Conservation (phyloP, 495 filamentous ascomycete species). For the Choiromyces venosus region DNA sequence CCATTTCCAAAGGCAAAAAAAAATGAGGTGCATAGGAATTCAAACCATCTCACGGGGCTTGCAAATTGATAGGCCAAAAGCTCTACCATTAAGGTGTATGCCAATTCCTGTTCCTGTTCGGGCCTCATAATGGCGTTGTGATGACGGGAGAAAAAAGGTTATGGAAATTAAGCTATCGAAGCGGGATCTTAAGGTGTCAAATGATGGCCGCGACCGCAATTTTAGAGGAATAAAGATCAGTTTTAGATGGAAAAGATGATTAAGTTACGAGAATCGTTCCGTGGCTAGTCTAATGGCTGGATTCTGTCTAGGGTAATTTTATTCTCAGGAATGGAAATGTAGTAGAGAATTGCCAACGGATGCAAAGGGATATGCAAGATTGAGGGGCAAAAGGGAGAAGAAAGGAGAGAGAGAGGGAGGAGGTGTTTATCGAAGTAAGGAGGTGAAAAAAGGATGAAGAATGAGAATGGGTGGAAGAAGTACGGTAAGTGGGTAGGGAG, state of each 20-base stretch:
- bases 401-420: constrained; percentile 44
- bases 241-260: constrained; percentile 14
- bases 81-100: constrained; percentile 95
- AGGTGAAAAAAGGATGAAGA: constrained; percentile 25
- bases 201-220: not conserved
- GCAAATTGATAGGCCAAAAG: constrained; percentile 98
- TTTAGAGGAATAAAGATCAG: constrained; percentile 15
- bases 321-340: constrained; percentile 20
- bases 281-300: constrained; percentile 13
- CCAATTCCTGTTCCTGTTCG: constrained; percentile 96
- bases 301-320: constrained; percentile 20
- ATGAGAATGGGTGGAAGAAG: constrained; percentile 24
- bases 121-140: constrained; percentile 71
- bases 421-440: constrained; percentile 43
- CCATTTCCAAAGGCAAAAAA: constrained; percentile 1
- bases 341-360: constrained; percentile 23
- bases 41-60: constrained; percentile 83
- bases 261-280: constrained; percentile 14
- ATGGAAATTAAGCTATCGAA: constrained; percentile 25
- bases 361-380: constrained; percentile 23
- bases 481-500: constrained; percentile 15
- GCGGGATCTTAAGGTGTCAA: constrained; percentile 17
- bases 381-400: constrained; percentile 16
- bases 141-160: constrained; percentile 21
- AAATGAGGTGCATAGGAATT: not conserved